Evolutionary conservation across 73 alveolate genomes (phyloP), one percentile per base, ranked within the genome.

Genomic region (Diophrys appendiculata): DNA sequence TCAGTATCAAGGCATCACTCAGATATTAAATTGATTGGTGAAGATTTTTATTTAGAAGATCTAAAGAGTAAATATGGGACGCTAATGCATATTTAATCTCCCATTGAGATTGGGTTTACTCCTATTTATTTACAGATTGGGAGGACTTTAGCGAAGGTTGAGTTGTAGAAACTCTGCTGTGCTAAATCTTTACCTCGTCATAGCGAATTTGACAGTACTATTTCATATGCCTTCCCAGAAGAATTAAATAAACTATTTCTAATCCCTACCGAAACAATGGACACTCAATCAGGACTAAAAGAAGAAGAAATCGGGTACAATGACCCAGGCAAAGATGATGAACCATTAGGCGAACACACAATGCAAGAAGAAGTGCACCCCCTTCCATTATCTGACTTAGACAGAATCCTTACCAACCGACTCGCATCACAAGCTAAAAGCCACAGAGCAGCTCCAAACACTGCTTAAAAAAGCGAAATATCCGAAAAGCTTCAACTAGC

Each of bases 1-100:
- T 77, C 94, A 13, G 99, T 94, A 0, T 86, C 96, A 2, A 64
- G 99, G 64, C 77, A 72, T 32, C 99, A 94, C 73, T 93, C 97
- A 0, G 32, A 53, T 18, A 82, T 94, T 2, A 72, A 60, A 27
- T 81, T 78, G 23, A 2, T 24, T 0, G 67, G 33, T 8, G 83
- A 53, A 18, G 29, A 56, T 27, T 75, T 75, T 31, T 54, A 29
- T 43, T 11, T 54, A 0, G 33, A 53, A 33, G 83, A 75, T 87
- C 35, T 67, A 30, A 82, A 75, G 22, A 84, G 96, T 52, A 93
- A 93, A 76, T 93, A 90, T 70, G 98, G 98, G 13, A 93, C 96
- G 2, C 84, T 91, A n/a, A 5, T 14, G 72, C 94, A 43, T 43
- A 11, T 43, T 5, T 5, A 18, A 43, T 43, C 60, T 43, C 60